Base-by-base conservation (phyloP, 768 basidiomycete species). In the Xerocomus spinulosus region DNA sequence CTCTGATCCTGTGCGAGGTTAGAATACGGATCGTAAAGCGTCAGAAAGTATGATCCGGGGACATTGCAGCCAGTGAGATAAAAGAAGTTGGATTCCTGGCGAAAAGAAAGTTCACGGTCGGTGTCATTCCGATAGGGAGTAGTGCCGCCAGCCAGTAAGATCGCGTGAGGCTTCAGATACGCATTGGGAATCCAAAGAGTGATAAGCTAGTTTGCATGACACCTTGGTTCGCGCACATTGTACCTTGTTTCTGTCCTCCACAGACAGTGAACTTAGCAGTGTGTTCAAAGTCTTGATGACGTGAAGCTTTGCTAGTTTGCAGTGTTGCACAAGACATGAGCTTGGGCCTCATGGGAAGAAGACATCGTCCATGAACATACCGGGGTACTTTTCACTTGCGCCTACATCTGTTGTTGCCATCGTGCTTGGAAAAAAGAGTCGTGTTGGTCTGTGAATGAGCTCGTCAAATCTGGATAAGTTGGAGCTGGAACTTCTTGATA, bases 11-110 rank as follows among this genome's bases (percentile, higher is more conserved):
- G 47, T n/a, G 35, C 18, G n/a, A 20, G 34, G 38, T 21, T 14
- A 18, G 46, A 24, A 23, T 30, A 34, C 2, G 74, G 70, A 49
- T 81, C 72, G 62, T 75, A 83, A 2, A 75, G 67, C 9, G 87
- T 68, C 17, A 92, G 68, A 12, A 92, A 66, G 53, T 79, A 81
- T 1, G 87, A 83, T 0, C 77, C 75, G 0, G 92, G 87, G 4
- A 91, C 75, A 39, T 74, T 71, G 67, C 87, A 92, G 44, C 90
- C 92, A 0, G 88, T 80, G 14, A 95, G 74, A 63, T 92, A 95
- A 69, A 79, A 84, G 63, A 95, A 95, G 68, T 95, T 95, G 57
- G 85, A 85, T 67, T 93, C 91, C 59, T 76, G 74, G 47, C 80
- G 75, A 58, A 91, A 90, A 4, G 73, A 62, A 35, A 90, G 68